These are phyloP conservation scores for Nannochloris sp. DNA, from an alignment of 139 green algal species.

Conservation along the genomic window DNA sequence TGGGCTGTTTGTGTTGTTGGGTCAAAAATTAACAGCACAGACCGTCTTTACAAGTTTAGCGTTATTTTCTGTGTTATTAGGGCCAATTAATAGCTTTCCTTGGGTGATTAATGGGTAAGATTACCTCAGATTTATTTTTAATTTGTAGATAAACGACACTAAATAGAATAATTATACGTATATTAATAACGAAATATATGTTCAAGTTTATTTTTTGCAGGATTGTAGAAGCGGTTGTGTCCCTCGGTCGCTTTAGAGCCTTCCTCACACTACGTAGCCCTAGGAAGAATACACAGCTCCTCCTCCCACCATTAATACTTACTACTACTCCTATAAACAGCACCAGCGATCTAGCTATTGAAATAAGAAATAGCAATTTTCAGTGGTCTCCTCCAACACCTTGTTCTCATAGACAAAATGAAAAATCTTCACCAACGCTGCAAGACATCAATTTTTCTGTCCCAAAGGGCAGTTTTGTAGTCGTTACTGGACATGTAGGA, in stretches of 20 bases:
- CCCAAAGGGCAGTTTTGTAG: constrained; percentile 40
- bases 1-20: constrained; percentile 37
- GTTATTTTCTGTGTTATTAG: constrained; percentile 84
- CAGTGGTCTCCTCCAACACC: too few species aligned
- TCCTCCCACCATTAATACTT: too few species aligned
- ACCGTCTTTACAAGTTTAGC: constrained; percentile 74
- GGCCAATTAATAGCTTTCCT: constrained; percentile 77
- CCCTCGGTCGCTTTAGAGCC: constrained; percentile 35
- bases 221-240: constrained; percentile 69
- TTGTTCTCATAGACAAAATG: neutral
- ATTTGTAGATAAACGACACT: neutral
- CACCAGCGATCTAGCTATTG: neutral
- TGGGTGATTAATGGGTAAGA: constrained; percentile 74
- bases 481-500: constrained; percentile 58
- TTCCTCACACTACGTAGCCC: constrained; percentile 32
- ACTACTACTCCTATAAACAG: neutral
- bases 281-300: too few species aligned
- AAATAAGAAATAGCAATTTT: too few species aligned
- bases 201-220: constrained; percentile 26
- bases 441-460: constrained; percentile 35
- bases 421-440: constrained; percentile 10
- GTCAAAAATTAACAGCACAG: constrained; percentile 37
- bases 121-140: neutral
- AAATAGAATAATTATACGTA: neutral
- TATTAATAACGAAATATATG: too few species aligned